Evolutionary conservation across 139 green algal genomes (phyloP), one percentile per base, ranked within the genome.

Genomic region (Coelastrella sp.): DNA sequence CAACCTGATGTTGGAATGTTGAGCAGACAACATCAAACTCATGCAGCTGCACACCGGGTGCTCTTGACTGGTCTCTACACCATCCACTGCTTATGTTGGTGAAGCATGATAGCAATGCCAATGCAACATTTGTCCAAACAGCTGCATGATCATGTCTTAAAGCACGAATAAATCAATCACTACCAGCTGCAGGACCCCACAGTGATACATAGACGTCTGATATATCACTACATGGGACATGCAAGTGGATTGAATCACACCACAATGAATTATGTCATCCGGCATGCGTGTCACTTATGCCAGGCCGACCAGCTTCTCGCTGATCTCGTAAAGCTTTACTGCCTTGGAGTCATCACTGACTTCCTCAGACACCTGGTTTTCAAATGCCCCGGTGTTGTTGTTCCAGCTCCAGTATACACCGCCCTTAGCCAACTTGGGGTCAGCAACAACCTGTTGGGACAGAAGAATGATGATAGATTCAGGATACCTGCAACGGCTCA

Each of bases 351-450:
- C 89, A 75, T 98, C 92, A 2, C 72, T 72, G n/a, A 94, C 89
- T 81, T 92, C 86, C 86, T 92, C 89, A 71, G 83, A 90, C 68
- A 92, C 81, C 83, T 93, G 74, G 83, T 94, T 95, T 85, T 92
- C 91, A 79, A 95, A 95, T 27, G 89, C 89, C 35, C 89, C 92
- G 27, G 83, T 92, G 40, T 85, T 86, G 82, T 92, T 92, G 86
- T 85, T 92, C 93, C 93, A 98, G 89, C 87, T 94, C 95, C 95
- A 98, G 93, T 98, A 98, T 15, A 91, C 91, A 45, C 95, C 95
- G 41, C 43, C 89, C 91, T 86, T 86, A 50, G 4, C 35, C 64
- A 86, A 51, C 4, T 81, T 83, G 48, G 95, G 95, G 86, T 95
- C 92, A 48, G 83, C 87, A 60, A 98, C 91, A n/a, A 96, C 94